These are phyloP conservation scores for Ophiostoma populinum DNA, from an alignment of 2,329 filamentous ascomycete genomes.

Conservation along the genomic window DNA sequence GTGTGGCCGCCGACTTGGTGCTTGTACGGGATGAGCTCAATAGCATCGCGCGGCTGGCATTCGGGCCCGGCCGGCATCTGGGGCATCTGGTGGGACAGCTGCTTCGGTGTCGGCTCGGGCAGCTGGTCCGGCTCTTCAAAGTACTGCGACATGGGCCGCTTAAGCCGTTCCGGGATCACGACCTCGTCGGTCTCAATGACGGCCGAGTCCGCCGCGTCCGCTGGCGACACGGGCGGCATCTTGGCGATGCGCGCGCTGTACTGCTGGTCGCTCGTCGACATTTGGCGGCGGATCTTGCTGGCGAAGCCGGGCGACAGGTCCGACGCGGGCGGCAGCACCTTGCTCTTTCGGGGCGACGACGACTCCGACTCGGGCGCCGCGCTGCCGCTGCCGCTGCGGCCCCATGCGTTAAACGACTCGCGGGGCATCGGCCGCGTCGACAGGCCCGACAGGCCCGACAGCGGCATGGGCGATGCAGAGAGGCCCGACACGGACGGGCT, in stretches of 20 bases:
- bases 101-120: constrained; percentile 27
- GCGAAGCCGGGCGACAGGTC: constrained; percentile 2
- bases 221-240: constrained; percentile 5
- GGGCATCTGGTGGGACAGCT: not conserved
- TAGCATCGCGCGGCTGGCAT: constrained; percentile 57
- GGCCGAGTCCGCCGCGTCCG: constrained; percentile 21
- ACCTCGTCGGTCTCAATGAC: constrained; percentile 20
- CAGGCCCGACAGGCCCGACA: too few species aligned
- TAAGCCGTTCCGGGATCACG: constrained; percentile 16
- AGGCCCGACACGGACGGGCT: constrained; percentile 2
- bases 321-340: constrained; percentile 4
- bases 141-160: constrained; percentile 23
- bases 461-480: constrained; percentile 1
- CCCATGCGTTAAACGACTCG: constrained; percentile 31
- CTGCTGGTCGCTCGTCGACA: constrained; percentile 8
- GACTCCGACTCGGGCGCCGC: constrained; percentile 30
- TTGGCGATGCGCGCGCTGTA: constrained; percentile 7
- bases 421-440: constrained; percentile 12
- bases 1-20: constrained; percentile 97
- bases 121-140: constrained; percentile 34
- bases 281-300: constrained; percentile 5
- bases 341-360: too few species aligned
- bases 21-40: constrained; percentile 90
- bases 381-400: constrained; percentile 31
- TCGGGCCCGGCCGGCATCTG: not conserved